Percentiles rank a stretch among this genome's conserved stretches.
Conservation (phyloP, 164 flowering plant genomes). For the Annona squamosa region DNA sequence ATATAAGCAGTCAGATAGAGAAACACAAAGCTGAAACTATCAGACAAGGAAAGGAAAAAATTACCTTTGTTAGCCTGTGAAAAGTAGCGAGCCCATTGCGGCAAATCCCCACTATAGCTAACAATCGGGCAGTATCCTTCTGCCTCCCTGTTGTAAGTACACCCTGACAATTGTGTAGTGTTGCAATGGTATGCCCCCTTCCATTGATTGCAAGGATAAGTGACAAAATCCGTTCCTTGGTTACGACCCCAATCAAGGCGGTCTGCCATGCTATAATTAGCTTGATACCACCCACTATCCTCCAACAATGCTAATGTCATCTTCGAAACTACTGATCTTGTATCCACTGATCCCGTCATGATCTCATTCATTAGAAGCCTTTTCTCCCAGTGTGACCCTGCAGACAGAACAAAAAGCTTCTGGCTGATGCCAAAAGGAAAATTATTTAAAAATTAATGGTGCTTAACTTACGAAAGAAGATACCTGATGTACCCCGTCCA, state of each 20-base stretch:
- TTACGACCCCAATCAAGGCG: conserved; percentile 94
- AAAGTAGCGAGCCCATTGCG: conserved; percentile 95
- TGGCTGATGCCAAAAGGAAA: background rate
- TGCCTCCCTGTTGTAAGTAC: conserved; percentile 97
- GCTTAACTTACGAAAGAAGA: conserved; percentile 5
- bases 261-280: conserved; percentile 96
- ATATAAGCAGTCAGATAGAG: too few species aligned
- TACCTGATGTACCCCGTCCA: conserved; percentile 98
- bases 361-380: conserved; percentile 98
- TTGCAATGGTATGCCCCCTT: conserved; percentile 98
- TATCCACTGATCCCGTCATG: conserved; percentile 99
- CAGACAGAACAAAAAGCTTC: conserved; percentile 9
- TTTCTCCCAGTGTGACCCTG: conserved; percentile 99
- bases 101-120: conserved; percentile 83
- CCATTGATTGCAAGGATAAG: conserved; percentile 91
- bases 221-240: conserved; percentile 93
- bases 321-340: conserved; percentile 94
- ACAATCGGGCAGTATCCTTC: conserved; percentile 99
- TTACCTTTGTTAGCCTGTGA: conserved; percentile 93
- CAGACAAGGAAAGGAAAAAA: background rate
- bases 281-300: conserved; percentile 98
- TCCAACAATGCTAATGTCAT: conserved; percentile 96
- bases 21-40: too few species aligned
- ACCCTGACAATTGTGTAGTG: conserved; percentile 91
- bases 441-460: background rate